These are phyloP conservation scores for Oryza punctata DNA, from an alignment of 176 grass and related monocot species.

Conservation along the genomic window DNA sequence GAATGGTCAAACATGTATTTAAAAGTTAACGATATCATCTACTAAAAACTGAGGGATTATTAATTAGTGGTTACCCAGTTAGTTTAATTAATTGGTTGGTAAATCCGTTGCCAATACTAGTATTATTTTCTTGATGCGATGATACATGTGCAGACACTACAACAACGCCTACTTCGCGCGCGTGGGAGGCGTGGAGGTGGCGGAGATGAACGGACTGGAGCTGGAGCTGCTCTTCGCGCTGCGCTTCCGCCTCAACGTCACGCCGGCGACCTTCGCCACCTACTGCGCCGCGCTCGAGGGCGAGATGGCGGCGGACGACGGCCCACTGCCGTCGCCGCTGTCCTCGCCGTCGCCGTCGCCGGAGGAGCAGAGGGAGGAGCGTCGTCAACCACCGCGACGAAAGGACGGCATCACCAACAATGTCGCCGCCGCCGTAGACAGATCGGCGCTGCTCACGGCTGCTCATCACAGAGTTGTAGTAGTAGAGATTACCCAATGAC, in stretches of 20 bases:
- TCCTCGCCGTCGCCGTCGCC: background rate
- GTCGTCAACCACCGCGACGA: too few relatives aligned
- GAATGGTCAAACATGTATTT: too few relatives aligned
- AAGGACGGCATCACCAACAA: background rate
- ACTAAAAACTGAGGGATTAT: too few relatives aligned
- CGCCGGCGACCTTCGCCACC: slow-evolving; percentile 53
- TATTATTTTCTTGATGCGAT: background rate
- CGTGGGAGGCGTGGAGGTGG: slow-evolving; percentile 56
- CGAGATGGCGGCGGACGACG: slow-evolving; percentile 9
- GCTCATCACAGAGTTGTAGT: background rate
- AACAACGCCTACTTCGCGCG: slow-evolving; percentile 79
- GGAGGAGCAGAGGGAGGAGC: background rate
- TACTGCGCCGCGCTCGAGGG: slow-evolving; percentile 66
- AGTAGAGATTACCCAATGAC: slow-evolving; percentile 9
- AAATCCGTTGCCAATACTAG: background rate
- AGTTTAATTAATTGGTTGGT: background rate
- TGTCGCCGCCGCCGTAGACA: background rate
- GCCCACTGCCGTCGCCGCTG: background rate
- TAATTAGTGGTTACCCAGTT: background rate
- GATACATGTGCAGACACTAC: slow-evolving; percentile 56
- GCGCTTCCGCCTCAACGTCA: slow-evolving; percentile 69
- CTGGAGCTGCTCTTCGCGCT: slow-evolving; percentile 68
- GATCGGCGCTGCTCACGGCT: background rate
- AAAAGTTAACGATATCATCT: too few relatives aligned
- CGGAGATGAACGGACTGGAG: slow-evolving; percentile 78